Conservation (phyloP, 148 eudicot genomes). For the Vaccinium myrtillus region DNA sequence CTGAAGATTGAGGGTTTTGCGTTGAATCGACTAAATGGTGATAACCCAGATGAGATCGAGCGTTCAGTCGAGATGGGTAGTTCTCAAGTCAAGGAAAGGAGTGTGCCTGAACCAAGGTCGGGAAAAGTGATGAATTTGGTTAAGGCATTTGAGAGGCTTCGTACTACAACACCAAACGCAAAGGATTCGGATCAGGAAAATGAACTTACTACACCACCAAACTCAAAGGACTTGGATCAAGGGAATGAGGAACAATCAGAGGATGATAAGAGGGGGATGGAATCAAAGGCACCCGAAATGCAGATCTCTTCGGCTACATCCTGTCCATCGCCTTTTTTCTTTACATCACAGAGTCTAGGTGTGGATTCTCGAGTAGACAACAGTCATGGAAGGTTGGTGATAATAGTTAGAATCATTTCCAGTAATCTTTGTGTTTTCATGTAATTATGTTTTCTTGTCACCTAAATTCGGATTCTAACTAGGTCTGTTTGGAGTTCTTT, state of each 20-base stretch:
- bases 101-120: conserved; percentile 53
- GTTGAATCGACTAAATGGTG: conserved; percentile 10
- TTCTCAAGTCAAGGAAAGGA: conserved; percentile 49
- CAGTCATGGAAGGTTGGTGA: conserved; percentile 67
- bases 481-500: conserved; percentile 19
- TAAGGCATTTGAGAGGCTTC: conserved; percentile 73
- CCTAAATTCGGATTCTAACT: conserved; percentile 19
- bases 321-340: conserved; percentile 58
- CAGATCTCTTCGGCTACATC: conserved; percentile 54
- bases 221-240: conserved; percentile 32
- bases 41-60: conserved; percentile 21
- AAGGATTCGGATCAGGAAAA: conserved; percentile 36
- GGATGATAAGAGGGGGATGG: conserved; percentile 42
- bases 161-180: conserved; percentile 36
- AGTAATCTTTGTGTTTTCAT: background rate
- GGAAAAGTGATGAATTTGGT: conserved; percentile 81
- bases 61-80: conserved; percentile 39
- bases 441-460: background rate
- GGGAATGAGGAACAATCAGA: conserved; percentile 40
- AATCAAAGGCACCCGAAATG: conserved; percentile 41
- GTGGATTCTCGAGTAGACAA: conserved; percentile 49
- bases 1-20: conserved; percentile 16
- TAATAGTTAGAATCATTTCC: background rate
- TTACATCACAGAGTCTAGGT: conserved; percentile 70
- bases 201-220: conserved; percentile 42